These are phyloP conservation scores for Penicillium psychrofluorescens DNA, from an alignment of 495 filamentous ascomycete species.

Conservation along the genomic window DNA sequence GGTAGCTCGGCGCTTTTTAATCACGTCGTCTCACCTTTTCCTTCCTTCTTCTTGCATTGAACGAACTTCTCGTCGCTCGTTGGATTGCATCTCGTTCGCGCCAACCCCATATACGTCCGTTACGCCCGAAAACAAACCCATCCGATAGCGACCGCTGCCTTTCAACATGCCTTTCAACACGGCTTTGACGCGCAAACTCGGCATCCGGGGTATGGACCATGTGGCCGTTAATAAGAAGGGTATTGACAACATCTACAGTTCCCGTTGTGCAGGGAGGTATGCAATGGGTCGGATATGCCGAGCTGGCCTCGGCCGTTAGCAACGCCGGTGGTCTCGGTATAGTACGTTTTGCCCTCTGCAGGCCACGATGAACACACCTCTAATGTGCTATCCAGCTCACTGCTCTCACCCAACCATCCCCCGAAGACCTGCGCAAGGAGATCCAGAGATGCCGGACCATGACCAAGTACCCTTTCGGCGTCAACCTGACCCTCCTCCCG, in stretches of 20 bases:
- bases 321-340: constrained; percentile 94
- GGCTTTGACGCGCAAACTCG: constrained; percentile 78
- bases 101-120: not conserved
- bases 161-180: constrained; percentile 83
- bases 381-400: constrained; percentile 48
- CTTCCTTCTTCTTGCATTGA: not conserved
- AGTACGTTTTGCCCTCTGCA: constrained; percentile 24
- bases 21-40: not conserved
- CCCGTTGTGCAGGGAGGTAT: constrained; percentile 98
- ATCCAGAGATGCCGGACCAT: constrained; percentile 79
- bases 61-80: too few species aligned
- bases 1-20: constrained; percentile 9
- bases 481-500: constrained; percentile 94
- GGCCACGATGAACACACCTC: not conserved
- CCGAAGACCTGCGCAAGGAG: constrained; percentile 88
- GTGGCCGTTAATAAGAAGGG: not conserved
- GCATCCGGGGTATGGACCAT: constrained; percentile 61
- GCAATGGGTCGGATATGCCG: constrained; percentile 87
- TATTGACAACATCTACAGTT: constrained; percentile 45
- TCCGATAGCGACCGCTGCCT: constrained; percentile 1
- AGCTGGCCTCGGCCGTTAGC: constrained; percentile 86
- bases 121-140: not conserved
- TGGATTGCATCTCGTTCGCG: too few species aligned
- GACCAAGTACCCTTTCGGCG: constrained; percentile 86
- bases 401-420: constrained; percentile 88